phyloP scores from a whole-genome alignment of 176 grass and related monocot species.

The Microstegium vimineum region DNA sequence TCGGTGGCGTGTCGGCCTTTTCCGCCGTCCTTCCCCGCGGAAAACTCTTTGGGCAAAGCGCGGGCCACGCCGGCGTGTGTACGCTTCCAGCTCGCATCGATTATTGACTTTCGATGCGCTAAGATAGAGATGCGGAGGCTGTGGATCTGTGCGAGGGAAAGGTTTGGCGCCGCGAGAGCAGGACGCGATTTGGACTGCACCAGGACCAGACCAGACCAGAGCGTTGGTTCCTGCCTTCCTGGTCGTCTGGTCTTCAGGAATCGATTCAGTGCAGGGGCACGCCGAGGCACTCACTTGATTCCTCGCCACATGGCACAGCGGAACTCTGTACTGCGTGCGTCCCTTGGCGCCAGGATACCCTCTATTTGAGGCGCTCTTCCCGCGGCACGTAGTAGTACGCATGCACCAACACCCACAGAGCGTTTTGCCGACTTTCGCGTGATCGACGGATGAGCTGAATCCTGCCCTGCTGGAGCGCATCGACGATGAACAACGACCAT shows the following conservation, averaged over 20 bases:
- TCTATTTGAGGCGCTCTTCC: not conserved
- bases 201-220: not conserved
- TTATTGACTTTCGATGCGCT: constrained; percentile 32
- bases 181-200: not conserved
- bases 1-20: constrained; percentile 54
- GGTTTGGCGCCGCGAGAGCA: not conserved
- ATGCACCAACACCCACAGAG: no score
- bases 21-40: constrained; percentile 8
- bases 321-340: not conserved
- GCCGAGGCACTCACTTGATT: constrained; percentile 16
- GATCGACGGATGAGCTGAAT: no score
- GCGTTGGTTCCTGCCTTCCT: no score
- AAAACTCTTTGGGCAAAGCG: not conserved
- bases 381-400: not conserved
- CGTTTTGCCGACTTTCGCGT: constrained; percentile 10
- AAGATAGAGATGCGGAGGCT: no score
- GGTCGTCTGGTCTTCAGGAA: constrained; percentile 22
- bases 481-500: no score
- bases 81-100: not conserved
- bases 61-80: not conserved
- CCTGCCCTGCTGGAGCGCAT: no score
- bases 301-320: constrained; percentile 28
- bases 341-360: not conserved
- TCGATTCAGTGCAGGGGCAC: constrained; percentile 19
- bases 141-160: not conserved